Evolutionary conservation across 306 rosid genomes (phyloP).

Genomic region (Quercus agrifolia): DNA sequence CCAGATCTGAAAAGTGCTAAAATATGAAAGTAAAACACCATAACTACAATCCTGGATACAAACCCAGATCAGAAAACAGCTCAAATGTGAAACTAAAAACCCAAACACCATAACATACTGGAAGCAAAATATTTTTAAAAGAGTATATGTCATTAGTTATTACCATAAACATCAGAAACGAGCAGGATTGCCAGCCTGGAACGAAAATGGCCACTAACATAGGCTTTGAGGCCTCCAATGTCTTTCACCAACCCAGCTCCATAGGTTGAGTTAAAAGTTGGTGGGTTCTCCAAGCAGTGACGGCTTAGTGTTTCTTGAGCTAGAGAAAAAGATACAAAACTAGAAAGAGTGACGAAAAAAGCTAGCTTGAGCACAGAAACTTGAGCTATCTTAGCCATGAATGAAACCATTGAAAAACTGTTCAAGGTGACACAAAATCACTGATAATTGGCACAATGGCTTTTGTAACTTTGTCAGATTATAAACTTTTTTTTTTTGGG

Average conservation of each 20-base stretch:
- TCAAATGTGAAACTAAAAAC: neutral
- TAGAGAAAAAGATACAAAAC: neutral
- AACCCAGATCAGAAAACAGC: neutral
- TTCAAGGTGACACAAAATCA: no score
- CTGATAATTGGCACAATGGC: no score
- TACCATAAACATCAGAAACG: neutral
- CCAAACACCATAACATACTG: neutral
- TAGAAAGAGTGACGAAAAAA: neutral
- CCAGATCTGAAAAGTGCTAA: neutral
- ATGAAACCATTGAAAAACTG: neutral
- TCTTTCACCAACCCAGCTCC: neutral
- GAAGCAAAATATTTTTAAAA: neutral
- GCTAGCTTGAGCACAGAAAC: neutral
- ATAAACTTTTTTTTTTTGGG: no score
- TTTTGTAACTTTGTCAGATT: no score
- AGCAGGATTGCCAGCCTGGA: neutral
- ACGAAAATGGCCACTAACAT: neutral
- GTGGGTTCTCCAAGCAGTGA: slow-evolving; percentile 5
- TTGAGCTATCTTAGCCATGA: neutral
- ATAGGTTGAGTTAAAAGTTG: neutral
- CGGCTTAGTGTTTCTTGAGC: neutral
- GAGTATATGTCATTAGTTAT: neutral
- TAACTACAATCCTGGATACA: neutral
- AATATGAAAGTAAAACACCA: neutral
- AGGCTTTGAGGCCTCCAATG: neutral